Percentiles rank a stretch among this genome's conserved stretches.
Conservation (phyloP, 2,329 filamentous ascomycete genomes). For the Clarireedia sp. region DNA sequence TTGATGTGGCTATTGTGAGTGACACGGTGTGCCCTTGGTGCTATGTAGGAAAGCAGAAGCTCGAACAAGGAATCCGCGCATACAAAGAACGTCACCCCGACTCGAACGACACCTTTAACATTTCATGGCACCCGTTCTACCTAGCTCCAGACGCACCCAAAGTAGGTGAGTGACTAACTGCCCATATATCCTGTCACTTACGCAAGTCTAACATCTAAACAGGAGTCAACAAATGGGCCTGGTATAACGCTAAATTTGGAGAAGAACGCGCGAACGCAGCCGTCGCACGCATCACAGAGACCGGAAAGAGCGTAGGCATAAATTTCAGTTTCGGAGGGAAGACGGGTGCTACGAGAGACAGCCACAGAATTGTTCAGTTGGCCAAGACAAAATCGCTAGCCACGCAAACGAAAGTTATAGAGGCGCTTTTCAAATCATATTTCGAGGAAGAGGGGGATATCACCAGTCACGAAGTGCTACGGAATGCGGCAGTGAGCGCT, state of each 20-base stretch:
- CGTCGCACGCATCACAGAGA: slow-evolving; percentile 44
- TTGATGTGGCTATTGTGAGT: slow-evolving; percentile 70
- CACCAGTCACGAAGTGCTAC: slow-evolving; percentile 46
- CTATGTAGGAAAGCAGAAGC: slow-evolving; percentile 56
- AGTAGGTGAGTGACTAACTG: slow-evolving; percentile 34
- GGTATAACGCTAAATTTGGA: slow-evolving; percentile 57
- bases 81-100: slow-evolving; percentile 56
- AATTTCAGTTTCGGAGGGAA: slow-evolving; percentile 63
- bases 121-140: slow-evolving; percentile 74
- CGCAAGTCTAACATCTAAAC: slow-evolving; percentile 1
- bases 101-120: slow-evolving; percentile 60
- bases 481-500: slow-evolving; percentile 43
- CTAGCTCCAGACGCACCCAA: slow-evolving; percentile 59
- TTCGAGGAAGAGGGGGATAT: slow-evolving; percentile 60
- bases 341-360: slow-evolving; percentile 70
- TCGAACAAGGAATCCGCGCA: slow-evolving; percentile 61
- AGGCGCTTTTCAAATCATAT: slow-evolving; percentile 57
- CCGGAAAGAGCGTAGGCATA: slow-evolving; percentile 62
- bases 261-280: slow-evolving; percentile 52
- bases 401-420: slow-evolving; percentile 51
- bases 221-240: slow-evolving; percentile 45
- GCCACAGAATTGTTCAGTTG: slow-evolving; percentile 68
- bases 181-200: not conserved
- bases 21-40: slow-evolving; percentile 51
- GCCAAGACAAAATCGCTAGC: slow-evolving; percentile 46